Base-by-base conservation (phyloP, 2,329 filamentous ascomycete genomes). In the Chaetomium globosum region DNA sequence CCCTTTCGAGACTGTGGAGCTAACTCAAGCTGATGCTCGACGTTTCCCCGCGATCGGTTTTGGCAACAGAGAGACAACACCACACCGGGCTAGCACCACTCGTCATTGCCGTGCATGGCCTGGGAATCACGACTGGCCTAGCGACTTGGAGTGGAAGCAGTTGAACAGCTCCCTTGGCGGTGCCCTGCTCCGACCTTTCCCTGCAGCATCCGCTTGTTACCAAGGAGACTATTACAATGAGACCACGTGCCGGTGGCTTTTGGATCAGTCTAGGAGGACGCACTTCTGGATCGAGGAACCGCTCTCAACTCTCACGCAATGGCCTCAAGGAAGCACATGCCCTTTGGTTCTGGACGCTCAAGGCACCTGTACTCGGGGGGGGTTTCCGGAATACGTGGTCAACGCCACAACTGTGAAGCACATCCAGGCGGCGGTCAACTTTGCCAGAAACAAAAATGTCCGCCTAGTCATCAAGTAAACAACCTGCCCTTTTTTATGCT, bases 371-470 rank as follows among this genome's bases (percentile, higher is more conserved):
- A 77, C 72, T 0, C 70, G 72, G 7, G 76, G 77, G 4, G 75
- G 75, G 6, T 75, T 76, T 43, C 75, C 76, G 0, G 74, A 73
- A 19, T 78, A 77, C 19, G 75, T 76, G 2, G 73, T 79, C n/a
- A 78, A 78, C 48, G 77, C 75, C 0, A 78, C 73, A 2, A 74
- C 64, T 1, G 74, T 75, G 30, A 72, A 71, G 52, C 74, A 79
- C 43, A 69, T 79, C 23, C 77, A 78, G 63, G 70, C 71, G 0
- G 76, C 74, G 0, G 76, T 77, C 56, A 70, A 74, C 63, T 77
- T 84, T 63, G 81, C 80, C 0, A 73, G 72, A 0, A 68, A 78
- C 31, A 74, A 80, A 59, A 81, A 82, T 63, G 74, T 69, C 13
- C 63, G 68, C 6, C 46, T 70, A 1, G 76, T 84, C 16, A 80